Conservation (phyloP, 371 early-diverging fungal genomes). For the Rhizomucor pusillus region DNA sequence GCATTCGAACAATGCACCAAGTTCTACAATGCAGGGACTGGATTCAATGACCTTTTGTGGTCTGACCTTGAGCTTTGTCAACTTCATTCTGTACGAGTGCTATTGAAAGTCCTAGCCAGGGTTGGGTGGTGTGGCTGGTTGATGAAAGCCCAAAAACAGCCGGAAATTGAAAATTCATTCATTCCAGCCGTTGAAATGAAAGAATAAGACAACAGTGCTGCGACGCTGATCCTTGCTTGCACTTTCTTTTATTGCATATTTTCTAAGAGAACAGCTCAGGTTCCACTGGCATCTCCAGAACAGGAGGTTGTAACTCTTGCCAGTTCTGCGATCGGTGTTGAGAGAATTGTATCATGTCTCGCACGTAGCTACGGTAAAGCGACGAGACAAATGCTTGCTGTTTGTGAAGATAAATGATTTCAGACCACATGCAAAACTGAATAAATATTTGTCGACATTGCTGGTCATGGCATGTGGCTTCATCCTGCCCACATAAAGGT, state of each 20-base stretch:
- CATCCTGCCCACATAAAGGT: slow-evolving; percentile 71
- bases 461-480: slow-evolving; percentile 82
- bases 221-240: no score
- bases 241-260: neutral
- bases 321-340: slow-evolving; percentile 56
- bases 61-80: slow-evolving; percentile 64
- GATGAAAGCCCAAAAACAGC: no score
- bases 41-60: slow-evolving; percentile 63
- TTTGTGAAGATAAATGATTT: slow-evolving; percentile 47
- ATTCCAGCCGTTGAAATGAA: no score
- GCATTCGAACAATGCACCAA: slow-evolving; percentile 68
- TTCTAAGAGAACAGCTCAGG: slow-evolving; percentile 37
- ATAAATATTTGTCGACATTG: slow-evolving; percentile 33
- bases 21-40: slow-evolving; percentile 63
- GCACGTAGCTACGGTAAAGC: slow-evolving; percentile 63
- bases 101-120: neutral
- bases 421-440: slow-evolving; percentile 41
- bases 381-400: slow-evolving; percentile 55
- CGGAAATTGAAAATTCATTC: no score
- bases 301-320: slow-evolving; percentile 53
- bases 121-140: no score
- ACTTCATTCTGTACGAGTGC: slow-evolving; percentile 45
- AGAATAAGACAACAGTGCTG: no score
- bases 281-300: slow-evolving; percentile 46
- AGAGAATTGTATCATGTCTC: slow-evolving; percentile 55